A percentile compares a stretch with the other conserved stretches of the same genome.
Evolutionary conservation across 2,329 filamentous ascomycete genomes (phyloP).

Genomic region (Lizonia empirigonia): DNA sequence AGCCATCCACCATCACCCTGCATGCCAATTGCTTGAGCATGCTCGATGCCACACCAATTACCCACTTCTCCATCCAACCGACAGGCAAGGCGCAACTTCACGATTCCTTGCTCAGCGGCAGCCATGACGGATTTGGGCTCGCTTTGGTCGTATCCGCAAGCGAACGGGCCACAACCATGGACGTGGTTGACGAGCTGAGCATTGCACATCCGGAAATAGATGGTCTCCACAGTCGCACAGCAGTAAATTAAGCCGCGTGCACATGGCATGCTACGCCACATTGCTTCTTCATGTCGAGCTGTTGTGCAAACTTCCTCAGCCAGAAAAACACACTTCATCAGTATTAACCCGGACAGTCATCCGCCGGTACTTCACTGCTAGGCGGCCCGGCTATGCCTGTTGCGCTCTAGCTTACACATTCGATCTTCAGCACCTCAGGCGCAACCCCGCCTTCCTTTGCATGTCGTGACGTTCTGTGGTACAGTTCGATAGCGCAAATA

Average conservation of each 20-base stretch:
- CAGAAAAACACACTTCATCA: neutral
- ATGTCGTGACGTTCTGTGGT: constrained; percentile 12
- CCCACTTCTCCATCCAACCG: neutral
- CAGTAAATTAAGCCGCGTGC: constrained; percentile 5
- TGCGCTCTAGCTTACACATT: constrained; percentile 1
- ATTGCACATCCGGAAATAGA: neutral
- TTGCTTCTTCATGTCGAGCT: neutral
- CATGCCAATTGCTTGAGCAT: constrained; percentile 2
- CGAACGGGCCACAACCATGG: neutral
- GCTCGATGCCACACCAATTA: neutral
- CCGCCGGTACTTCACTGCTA: neutral
- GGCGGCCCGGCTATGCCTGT: neutral
- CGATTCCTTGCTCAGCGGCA: neutral
- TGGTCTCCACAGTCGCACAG: neutral
- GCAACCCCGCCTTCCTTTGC: neutral
- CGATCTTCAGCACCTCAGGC: neutral
- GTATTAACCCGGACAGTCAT: no score
- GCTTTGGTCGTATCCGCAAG: neutral
- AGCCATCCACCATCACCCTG: constrained; percentile 17
- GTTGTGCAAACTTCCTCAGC: neutral
- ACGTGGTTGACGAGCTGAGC: constrained; percentile 2
- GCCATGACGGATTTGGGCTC: neutral
- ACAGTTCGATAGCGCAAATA: constrained; percentile 8
- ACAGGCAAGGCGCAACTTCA: neutral
- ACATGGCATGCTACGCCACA: constrained; percentile 2